Base-by-base conservation (phyloP, 2,329 filamentous ascomycete genomes). In the Aspergillus sp. region DNA sequence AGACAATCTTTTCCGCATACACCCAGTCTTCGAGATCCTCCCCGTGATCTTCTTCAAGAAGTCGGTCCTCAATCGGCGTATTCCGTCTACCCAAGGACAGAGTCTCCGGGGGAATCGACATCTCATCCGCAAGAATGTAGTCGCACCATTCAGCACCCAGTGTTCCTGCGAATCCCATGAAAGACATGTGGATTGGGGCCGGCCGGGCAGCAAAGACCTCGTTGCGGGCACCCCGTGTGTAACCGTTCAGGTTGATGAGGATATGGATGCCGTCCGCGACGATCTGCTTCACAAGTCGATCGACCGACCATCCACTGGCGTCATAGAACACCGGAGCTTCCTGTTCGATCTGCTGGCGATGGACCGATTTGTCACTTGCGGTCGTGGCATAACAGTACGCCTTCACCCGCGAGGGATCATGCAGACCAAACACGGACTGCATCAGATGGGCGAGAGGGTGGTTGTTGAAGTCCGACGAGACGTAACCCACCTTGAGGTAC, bases 381-480 rank as follows among this genome's bases (percentile, higher is more conserved):
- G 94, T 97, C 1, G 94, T 99, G 11, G 94, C 94, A 69, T 99
- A 99, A 70, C 94, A 99, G 65, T 92, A 91, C 0, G 94, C 93
- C 61, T 87, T 89, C 14, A 90, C 89, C 22, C 86, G 84, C 20
- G 70, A 72, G 0, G 79, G 79, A 62, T 96, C 79, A 66, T 99
- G 94, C 53, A 97, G 79, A 0, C 94, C 94, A 72, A 99, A 99
- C 5, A 97, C 92, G 1, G 94, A 97, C 74, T 99, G 94, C 94
- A 99, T 99, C 50, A 99, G 72, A 74, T 99, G 94, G 20, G 94
- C 94, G 32, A 99, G 77, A 3, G 94, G 94, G 67, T 99, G 94
- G 63, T 99, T 99, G 67, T 99, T 99, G 74, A 99, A 99, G 72
- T 99, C 94, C 0, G 94, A 97, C 3, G 94, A 97, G 35, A 99